Evolutionary conservation across 352 stramenopile genomes (phyloP), one percentile per base, ranked within the genome.

Genomic region (Globisporangium canariense): DNA sequence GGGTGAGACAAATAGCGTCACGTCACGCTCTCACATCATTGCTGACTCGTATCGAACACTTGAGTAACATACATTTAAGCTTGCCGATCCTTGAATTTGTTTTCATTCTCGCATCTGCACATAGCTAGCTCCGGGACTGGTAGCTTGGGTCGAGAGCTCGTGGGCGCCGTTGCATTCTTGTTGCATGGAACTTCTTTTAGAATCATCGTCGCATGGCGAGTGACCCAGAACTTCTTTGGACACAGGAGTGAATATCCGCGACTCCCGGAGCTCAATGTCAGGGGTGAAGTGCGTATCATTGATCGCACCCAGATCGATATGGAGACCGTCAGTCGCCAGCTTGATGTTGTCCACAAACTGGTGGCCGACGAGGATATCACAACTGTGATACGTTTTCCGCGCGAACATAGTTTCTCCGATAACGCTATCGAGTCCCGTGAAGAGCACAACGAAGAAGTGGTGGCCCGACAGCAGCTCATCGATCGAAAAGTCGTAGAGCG

Each of bases 341-440:
- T 74, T 83, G 68, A 87, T 86, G 55, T 85, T 86, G 65, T 89
- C 76, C 7, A 80, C 69, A 52, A 89, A 89, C 51, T 87, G 76
- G 62, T 87, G 79, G 2, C 73, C 76, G 1, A 87, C 76, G 10
- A 87, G 68, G 14, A 89, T 72, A 54, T 89, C 79, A 56, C 76
- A 87, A 50, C 71, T 81, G 58, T 85, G 76, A 41, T 89, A 87
- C 6, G 77, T 72, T 59, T 86, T 89, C 2, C 77, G 71, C 6
- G 76, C 68, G 43, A 84, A 79, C 76, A 88, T 85, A 46, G 76
- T 82, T n/a, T 88, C 79, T 30, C 64, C 76, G n/a, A 89, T 71
- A 9, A 86, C 58, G 14, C 70, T 78, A 47, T 87, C 76, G 28
- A 86, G 65, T 6, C 77, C 76, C 0, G 76, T 82, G 67, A 87